Evolutionary conservation across 192 early-diverging fungal species (phyloP).

Genomic region (Umbelopsis sp.): DNA sequence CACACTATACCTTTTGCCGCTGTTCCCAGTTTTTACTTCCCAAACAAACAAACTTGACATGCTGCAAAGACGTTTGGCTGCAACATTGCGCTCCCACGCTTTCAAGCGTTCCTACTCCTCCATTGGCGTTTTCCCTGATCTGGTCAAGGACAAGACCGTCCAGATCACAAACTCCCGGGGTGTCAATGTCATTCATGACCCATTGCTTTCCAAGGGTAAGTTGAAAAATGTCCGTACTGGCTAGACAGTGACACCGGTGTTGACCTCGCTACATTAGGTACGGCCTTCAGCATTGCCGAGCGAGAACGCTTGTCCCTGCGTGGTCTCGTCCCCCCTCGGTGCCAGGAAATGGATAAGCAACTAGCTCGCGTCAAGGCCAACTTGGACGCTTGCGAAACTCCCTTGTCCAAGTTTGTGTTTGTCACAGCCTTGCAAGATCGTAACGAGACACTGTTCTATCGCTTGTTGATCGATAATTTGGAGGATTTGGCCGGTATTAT

Average conservation of each 20-base stretch:
- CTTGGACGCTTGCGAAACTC: constrained; percentile 49
- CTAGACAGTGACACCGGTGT: too few species aligned
- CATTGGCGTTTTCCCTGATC: constrained; percentile 33
- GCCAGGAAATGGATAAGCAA: constrained; percentile 61
- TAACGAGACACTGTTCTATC: constrained; percentile 58
- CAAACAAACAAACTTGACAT: background rate
- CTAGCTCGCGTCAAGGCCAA: constrained; percentile 55
- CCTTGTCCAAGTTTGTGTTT: constrained; percentile 56
- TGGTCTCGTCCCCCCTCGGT: constrained; percentile 54
- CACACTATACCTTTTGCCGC: constrained; percentile 1
- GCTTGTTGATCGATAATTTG: constrained; percentile 51
- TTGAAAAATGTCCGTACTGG: background rate
- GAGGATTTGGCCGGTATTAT: constrained; percentile 57
- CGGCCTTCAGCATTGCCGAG: constrained; percentile 51
- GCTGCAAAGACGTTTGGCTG: constrained; percentile 6
- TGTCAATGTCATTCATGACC: constrained; percentile 51
- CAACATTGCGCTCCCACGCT: constrained; percentile 15
- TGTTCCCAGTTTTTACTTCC: background rate
- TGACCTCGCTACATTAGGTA: background rate
- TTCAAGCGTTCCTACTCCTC: constrained; percentile 17
- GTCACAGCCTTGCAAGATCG: constrained; percentile 58
- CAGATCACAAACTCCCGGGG: constrained; percentile 41
- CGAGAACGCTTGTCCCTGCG: constrained; percentile 54
- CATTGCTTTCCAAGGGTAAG: constrained; percentile 52
- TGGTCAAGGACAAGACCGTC: constrained; percentile 39